These are phyloP conservation scores for Ophiostoma sp. DNA, from an alignment of 2,329 filamentous ascomycete species.

Conservation along the genomic window DNA sequence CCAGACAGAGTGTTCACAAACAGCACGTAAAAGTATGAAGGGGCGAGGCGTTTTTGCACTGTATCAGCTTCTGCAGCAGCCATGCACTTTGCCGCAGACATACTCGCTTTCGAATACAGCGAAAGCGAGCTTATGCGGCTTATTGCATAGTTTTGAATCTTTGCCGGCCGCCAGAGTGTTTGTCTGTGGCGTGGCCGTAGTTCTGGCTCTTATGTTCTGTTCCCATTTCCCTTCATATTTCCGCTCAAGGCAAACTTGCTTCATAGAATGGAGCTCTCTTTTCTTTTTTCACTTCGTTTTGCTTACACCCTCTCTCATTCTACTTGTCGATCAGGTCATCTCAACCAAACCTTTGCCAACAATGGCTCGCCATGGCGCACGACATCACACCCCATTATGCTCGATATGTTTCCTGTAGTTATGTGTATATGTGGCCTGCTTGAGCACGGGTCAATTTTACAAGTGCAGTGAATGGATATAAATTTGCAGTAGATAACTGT, in stretches of 20 bases:
- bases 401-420: not conserved
- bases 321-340: not conserved
- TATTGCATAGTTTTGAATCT: not conserved
- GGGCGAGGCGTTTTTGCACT: not conserved
- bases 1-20: not conserved
- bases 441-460: not conserved
- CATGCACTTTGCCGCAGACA: constrained; percentile 14
- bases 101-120: not conserved
- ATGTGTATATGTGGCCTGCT: not conserved
- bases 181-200: not conserved
- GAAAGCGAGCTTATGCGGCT: not conserved
- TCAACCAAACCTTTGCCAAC: constrained; percentile 10
- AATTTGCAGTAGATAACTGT: too few species aligned
- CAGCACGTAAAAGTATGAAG: not conserved
- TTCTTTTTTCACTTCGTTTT: not conserved
- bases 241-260: not conserved
- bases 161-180: constrained; percentile 4
- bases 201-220: not conserved
- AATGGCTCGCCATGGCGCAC: not conserved
- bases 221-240: not conserved
- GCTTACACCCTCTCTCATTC: not conserved
- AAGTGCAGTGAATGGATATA: not conserved
- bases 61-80: not conserved
- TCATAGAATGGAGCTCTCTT: not conserved
- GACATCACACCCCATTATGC: constrained; percentile 8